These are phyloP conservation scores for Salix arbutifolia DNA, from an alignment of 345 rosid species.

Conservation along the genomic window DNA sequence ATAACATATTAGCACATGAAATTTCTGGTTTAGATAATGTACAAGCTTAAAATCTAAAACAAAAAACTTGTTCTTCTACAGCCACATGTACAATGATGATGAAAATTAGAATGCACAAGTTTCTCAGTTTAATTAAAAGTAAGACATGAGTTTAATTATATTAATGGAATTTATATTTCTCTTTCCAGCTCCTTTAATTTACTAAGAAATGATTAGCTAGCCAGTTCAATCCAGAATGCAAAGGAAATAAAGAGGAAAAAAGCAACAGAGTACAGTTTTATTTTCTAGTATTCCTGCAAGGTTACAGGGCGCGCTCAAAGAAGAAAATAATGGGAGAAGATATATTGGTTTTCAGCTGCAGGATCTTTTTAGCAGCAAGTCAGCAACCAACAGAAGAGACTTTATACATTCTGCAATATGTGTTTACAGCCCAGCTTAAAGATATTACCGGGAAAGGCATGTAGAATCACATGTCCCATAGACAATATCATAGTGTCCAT, in stretches of 20 bases:
- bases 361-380: not conserved
- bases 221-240: not conserved
- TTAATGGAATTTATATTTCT: not conserved
- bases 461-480: conserved; percentile 83
- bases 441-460: conserved; percentile 68
- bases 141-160: not conserved
- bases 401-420: not conserved
- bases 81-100: not conserved
- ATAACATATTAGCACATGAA: not conserved
- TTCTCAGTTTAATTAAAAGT: not conserved
- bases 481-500: conserved; percentile 87
- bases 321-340: not conserved
- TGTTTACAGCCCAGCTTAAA: not conserved
- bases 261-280: not conserved
- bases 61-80: not conserved
- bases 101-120: not conserved
- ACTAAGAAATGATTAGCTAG: not conserved
- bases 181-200: not conserved
- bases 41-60: not conserved
- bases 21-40: not conserved
- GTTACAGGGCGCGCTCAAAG: not conserved
- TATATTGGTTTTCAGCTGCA: not conserved
- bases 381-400: not conserved
- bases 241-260: not conserved
- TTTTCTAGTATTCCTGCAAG: not conserved